A percentile compares a stretch with the other conserved stretches of the same genome.
Conservation (phyloP, 2,329 filamentous ascomycete genomes). For the Calonectria montana region DNA sequence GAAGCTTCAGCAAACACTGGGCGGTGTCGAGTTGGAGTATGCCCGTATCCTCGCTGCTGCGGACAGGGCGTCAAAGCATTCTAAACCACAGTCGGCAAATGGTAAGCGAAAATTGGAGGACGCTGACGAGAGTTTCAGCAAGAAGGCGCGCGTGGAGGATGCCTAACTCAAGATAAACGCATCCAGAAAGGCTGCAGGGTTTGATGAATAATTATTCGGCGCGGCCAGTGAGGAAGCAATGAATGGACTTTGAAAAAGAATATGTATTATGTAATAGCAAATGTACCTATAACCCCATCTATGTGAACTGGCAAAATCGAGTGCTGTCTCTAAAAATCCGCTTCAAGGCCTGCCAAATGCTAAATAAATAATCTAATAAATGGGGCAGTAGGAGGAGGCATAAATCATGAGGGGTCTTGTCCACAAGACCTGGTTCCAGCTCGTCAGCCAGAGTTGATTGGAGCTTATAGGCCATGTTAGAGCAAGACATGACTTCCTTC, state of each 20-base stretch:
- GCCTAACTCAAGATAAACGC: conserved; percentile 30
- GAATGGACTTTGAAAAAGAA: conserved; percentile 28
- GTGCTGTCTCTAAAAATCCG: conserved; percentile 26
- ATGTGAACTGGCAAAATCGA: conserved; percentile 42
- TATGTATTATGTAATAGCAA: conserved; percentile 30
- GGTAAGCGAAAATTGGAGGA: conserved; percentile 61
- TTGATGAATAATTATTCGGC: conserved; percentile 29
- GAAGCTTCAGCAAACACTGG: conserved; percentile 77
- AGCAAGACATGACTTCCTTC: background rate
- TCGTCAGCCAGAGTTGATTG: conserved; percentile 4
- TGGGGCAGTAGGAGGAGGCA: background rate
- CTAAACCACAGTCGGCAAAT: conserved; percentile 37
- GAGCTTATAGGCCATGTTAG: background rate
- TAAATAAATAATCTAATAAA: conserved; percentile 26
- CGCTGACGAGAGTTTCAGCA: conserved; percentile 47
- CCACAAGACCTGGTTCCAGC: conserved; percentile 3
- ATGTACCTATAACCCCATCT: conserved; percentile 39
- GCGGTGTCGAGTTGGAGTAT: conserved; percentile 78
- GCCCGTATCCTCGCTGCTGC: conserved; percentile 68
- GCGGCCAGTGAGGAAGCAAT: conserved; percentile 23
- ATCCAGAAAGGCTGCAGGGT: conserved; percentile 9
- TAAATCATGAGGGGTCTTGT: background rate
- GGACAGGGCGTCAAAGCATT: conserved; percentile 52
- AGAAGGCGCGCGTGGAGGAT: conserved; percentile 59
- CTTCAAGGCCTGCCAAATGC: conserved; percentile 29